Evolutionary conservation across 2,329 filamentous ascomycete species (phyloP).

Genomic region (Xylaria sp.): DNA sequence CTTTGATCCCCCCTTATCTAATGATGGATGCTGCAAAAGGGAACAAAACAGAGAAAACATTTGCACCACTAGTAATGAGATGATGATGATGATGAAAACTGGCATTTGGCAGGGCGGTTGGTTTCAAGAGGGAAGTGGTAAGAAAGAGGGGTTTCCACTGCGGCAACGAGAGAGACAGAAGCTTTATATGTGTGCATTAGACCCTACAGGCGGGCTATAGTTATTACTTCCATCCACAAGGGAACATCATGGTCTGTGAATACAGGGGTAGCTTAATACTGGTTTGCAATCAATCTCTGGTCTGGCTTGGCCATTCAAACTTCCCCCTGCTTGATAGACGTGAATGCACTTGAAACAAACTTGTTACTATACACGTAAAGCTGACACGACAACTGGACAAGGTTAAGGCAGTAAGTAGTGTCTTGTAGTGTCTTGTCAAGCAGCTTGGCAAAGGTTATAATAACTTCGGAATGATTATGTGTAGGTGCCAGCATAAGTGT

Average conservation of each 20-base stretch:
- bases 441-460: no score
- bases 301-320: no score
- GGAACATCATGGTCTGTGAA: not conserved
- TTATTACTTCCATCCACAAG: not conserved
- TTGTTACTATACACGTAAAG: no score
- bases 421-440: no score
- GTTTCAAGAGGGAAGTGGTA: not conserved
- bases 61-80: conserved; percentile 14
- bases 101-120: not conserved
- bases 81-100: conserved; percentile 14
- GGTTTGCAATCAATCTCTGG: not conserved
- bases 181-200: not conserved
- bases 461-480: no score
- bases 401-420: no score
- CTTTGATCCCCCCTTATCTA: not conserved
- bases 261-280: not conserved
- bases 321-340: not conserved
- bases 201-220: not conserved
- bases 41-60: no score
- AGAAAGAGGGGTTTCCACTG: not conserved
- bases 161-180: not conserved
- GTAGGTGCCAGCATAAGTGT: no score
- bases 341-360: no score
- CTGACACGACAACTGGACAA: no score
- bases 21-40: conserved; percentile 5